Evolutionary conservation across 495 filamentous ascomycete genomes (phyloP).

Genomic region (Poronia punctata): DNA sequence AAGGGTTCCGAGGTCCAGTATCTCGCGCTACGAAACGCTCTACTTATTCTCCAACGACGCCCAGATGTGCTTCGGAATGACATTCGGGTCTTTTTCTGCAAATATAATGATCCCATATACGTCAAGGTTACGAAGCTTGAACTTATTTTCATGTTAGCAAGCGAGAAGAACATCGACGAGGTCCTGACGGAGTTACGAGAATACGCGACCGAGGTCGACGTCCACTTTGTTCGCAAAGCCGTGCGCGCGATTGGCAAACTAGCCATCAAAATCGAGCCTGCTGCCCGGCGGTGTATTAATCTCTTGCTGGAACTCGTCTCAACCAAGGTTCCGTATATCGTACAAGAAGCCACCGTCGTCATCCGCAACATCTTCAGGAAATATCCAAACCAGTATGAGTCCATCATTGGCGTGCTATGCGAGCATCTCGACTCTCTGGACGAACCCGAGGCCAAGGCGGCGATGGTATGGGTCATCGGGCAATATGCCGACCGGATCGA

Average conservation of each 20-base stretch:
- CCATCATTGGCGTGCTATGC: constrained; percentile 90
- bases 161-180: constrained; percentile 90
- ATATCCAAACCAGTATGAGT: constrained; percentile 97
- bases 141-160: constrained; percentile 98
- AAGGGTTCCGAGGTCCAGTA: constrained; percentile 98
- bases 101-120: constrained; percentile 99
- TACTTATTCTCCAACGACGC: constrained; percentile 86
- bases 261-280: constrained; percentile 97
- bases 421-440: constrained; percentile 95
- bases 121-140: constrained; percentile 99
- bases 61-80: constrained; percentile 95
- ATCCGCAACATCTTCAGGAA: constrained; percentile 99
- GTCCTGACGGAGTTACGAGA: constrained; percentile 92
- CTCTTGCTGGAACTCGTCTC: constrained; percentile 87
- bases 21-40: constrained; percentile 85
- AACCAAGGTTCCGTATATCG: constrained; percentile 99
- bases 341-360: constrained; percentile 98
- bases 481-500: constrained; percentile 97
- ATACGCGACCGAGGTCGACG: constrained; percentile 98
- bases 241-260: constrained; percentile 97
- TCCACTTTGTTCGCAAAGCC: constrained; percentile 96
- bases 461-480: constrained; percentile 99
- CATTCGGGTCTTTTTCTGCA: constrained; percentile 98
- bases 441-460: constrained; percentile 97
- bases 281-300: constrained; percentile 83